phyloP scores from a whole-genome alignment of 306 rosid species.

The Geum urbanum region DNA sequence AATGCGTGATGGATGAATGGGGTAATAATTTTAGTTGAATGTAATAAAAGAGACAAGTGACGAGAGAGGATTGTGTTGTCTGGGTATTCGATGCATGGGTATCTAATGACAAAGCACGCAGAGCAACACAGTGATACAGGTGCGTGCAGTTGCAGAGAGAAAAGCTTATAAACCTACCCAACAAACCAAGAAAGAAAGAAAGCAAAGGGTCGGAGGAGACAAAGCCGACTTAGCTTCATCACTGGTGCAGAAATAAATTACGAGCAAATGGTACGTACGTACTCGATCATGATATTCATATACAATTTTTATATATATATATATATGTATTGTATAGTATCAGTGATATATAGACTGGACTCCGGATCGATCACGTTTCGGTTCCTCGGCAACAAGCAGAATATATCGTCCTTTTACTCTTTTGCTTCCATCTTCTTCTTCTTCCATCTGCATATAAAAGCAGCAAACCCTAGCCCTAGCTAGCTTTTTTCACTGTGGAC shows the following conservation, averaged over 20 bases:
- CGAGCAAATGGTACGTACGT: not conserved
- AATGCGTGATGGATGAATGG: not conserved
- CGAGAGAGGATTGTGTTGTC: not conserved
- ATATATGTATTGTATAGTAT: not conserved
- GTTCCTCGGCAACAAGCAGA: constrained; percentile 2
- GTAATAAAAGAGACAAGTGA: constrained; percentile 7
- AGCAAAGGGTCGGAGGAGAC: not conserved
- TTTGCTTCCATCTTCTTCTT: not conserved
- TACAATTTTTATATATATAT: not conserved
- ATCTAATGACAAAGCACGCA: constrained; percentile 4
- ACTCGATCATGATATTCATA: not conserved
- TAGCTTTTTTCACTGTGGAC: not conserved
- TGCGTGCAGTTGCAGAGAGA: not conserved
- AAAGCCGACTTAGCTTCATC: constrained; percentile 5
- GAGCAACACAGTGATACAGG: constrained; percentile 9
- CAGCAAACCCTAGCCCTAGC: no score
- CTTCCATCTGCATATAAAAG: not conserved
- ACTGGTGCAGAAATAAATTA: not conserved
- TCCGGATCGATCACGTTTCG: not conserved
- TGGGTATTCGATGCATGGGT: no score
- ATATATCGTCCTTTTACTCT: not conserved
- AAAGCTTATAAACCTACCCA: not conserved
- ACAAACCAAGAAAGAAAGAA: not conserved
- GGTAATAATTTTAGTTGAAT: not conserved
- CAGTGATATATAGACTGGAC: no score